Base-by-base conservation (phyloP, 768 basidiomycete species). In the Myochromella boudieri region DNA sequence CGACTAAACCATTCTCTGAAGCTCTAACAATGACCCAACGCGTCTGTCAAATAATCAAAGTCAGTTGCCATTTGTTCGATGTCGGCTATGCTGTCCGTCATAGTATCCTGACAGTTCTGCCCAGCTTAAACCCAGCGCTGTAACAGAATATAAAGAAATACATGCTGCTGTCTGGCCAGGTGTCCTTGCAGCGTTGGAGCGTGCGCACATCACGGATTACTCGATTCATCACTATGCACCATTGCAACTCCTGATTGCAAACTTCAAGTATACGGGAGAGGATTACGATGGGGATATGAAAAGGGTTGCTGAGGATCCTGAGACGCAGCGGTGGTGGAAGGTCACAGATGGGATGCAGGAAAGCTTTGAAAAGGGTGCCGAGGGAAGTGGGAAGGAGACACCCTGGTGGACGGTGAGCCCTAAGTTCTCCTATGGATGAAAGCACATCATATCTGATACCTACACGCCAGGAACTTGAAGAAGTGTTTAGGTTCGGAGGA, bases 301-400 rank as follows among this genome's bases (percentile, higher is more conserved):
- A 27, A 69, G 60, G 17, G 73, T 88, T 22, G 82, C 74, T 3
- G 77, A 78, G 14, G 84, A 87, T 59, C 70, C 77, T 12, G 81
- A 84, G 58, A 91, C 87, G n/a, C 76, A 75, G 60, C 61, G 76
- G 48, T 91, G 88, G 88, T 90, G 89, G 88, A 67, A 71, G 54
- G 61, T 88, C 34, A 90, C 86, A 0, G 88, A 89, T 60, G 69
- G 58, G 3, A 87, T 91, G 87, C 89, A 91, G 64, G 80, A 84
- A 63, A 85, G 81, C 57, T 80, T 90, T 33, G 72, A 82, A n/a
- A 72, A 78, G 3, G 85, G 78, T 29, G 87, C 87, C 3, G 71
- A 69, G 4, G 87, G 87, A 12, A 88, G 86, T 50, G 86, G 80
- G 9, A 74, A 72, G 18, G 80, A 77, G 3, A 66, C 82, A 10